These are phyloP conservation scores for Neonectria punicea DNA, from an alignment of 2,329 filamentous ascomycete genomes.

Conservation along the genomic window DNA sequence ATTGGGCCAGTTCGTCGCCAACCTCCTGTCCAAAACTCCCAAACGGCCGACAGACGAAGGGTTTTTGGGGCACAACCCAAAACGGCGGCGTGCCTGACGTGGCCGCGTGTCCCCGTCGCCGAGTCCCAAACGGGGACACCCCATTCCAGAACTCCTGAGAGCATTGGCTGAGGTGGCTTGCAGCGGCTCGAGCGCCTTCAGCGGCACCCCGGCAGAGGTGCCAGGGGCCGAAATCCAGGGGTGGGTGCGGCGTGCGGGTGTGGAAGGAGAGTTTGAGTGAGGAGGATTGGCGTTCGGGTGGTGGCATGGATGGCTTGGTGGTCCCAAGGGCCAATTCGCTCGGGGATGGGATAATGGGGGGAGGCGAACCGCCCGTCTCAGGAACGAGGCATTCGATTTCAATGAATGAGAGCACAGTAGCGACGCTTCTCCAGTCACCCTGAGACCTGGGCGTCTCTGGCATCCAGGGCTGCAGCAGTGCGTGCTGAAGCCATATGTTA, in stretches of 20 bases:
- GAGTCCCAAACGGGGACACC: slow-evolving; percentile 42
- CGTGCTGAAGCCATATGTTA: not conserved
- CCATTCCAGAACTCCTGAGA: slow-evolving; percentile 40
- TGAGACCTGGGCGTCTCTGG: slow-evolving; percentile 13
- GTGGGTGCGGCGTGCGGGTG: slow-evolving; percentile 4
- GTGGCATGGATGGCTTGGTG: slow-evolving; percentile 5
- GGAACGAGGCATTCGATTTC: slow-evolving; percentile 32
- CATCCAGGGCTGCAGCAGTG: not conserved
- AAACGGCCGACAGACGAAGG: slow-evolving; percentile 13
- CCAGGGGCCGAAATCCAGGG: slow-evolving; percentile 14
- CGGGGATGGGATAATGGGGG: not conserved
- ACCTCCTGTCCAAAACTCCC: slow-evolving; percentile 6
- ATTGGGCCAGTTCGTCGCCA: not conserved
- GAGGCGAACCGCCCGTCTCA: slow-evolving; percentile 19
- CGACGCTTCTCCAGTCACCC: not conserved
- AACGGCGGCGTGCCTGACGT: slow-evolving; percentile 29
- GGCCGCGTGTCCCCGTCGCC: slow-evolving; percentile 36
- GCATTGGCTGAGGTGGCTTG: slow-evolving; percentile 43
- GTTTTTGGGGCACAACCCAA: slow-evolving; percentile 16
- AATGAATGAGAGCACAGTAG: slow-evolving; percentile 4
- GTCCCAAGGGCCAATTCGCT: slow-evolving; percentile 1
- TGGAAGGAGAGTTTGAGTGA: slow-evolving; percentile 13
- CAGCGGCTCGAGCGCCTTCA: slow-evolving; percentile 37
- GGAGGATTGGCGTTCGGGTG: slow-evolving; percentile 14
- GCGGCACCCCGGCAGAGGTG: slow-evolving; percentile 27